Percentiles rank a stretch among this genome's conserved stretches.
Evolutionary conservation across 768 basidiomycete species (phyloP).

Genomic region (Boletus rubropictus): DNA sequence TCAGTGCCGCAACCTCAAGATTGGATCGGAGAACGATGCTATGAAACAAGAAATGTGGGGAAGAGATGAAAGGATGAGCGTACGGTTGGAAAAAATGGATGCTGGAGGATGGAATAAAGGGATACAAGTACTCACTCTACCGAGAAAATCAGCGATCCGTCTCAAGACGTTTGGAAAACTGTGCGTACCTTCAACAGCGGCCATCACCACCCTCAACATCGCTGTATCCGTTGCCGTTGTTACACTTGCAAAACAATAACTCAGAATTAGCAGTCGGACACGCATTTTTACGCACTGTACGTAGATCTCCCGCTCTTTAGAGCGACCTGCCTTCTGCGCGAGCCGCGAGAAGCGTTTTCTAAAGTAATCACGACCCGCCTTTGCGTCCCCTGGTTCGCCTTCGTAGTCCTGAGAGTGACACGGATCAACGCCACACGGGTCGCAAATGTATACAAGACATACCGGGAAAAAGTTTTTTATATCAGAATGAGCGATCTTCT

Average conservation of each 20-base stretch:
- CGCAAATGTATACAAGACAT: conserved; percentile 16
- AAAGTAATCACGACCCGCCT: conserved; percentile 85
- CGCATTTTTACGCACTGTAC: conserved; percentile 63
- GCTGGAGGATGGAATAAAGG: conserved; percentile 21
- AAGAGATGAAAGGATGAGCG: conserved; percentile 24
- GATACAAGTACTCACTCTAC: conserved; percentile 58
- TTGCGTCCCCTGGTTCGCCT: conserved; percentile 65
- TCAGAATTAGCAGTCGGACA: conserved; percentile 8
- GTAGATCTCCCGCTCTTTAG: conserved; percentile 86
- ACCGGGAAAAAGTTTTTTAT: conserved; percentile 90
- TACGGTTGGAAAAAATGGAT: conserved; percentile 15
- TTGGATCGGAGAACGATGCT: conserved; percentile 37
- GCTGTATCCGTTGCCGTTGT: conserved; percentile 90
- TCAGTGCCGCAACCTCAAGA: conserved; percentile 31
- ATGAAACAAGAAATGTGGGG: conserved; percentile 14
- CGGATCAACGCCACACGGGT: neutral
- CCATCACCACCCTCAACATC: conserved; percentile 87
- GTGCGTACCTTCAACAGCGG: conserved; percentile 84
- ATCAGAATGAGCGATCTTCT: conserved; percentile 74
- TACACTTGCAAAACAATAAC: conserved; percentile 41
- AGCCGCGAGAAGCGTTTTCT: conserved; percentile 76
- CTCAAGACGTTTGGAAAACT: neutral
- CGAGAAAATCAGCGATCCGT: conserved; percentile 13
- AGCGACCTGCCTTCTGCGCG: conserved; percentile 78
- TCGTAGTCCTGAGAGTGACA: conserved; percentile 65